Evolutionary conservation across 805 yeast species (phyloP).

Genomic region (Kodamaea lidongshanica): DNA sequence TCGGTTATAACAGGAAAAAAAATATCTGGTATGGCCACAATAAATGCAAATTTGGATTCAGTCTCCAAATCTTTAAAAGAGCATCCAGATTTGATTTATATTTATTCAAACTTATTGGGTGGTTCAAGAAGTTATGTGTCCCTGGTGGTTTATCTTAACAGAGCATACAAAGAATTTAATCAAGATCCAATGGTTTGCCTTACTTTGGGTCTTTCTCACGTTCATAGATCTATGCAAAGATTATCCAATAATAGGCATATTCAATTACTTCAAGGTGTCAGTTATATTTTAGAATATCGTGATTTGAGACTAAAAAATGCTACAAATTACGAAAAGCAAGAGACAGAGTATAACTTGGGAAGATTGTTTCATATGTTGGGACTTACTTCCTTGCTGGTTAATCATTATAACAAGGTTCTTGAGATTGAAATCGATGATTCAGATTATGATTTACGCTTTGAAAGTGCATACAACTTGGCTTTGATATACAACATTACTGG

Average conservation of each 20-base stretch:
- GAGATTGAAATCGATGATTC: constrained; percentile 35
- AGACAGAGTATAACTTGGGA: constrained; percentile 77
- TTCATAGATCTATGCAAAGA: constrained; percentile 90
- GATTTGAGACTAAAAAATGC: constrained; percentile 40
- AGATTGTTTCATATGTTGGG: constrained; percentile 82
- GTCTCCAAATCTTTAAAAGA: constrained; percentile 28
- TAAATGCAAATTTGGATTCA: constrained; percentile 48
- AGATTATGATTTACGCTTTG: constrained; percentile 55
- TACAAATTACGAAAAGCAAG: constrained; percentile 55
- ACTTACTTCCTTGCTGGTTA: constrained; percentile 63
- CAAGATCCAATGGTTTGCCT: constrained; percentile 77
- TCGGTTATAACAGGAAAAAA: constrained; percentile 47
- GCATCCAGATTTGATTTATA: constrained; percentile 64
- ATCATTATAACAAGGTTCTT: constrained; percentile 67
- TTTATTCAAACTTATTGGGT: constrained; percentile 76
- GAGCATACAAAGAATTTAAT: constrained; percentile 61
- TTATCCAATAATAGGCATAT: constrained; percentile 79
- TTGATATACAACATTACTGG: constrained; percentile 73
- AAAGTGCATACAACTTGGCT: constrained; percentile 81
- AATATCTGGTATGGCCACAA: constrained; percentile 75
- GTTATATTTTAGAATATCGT: constrained; percentile 68
- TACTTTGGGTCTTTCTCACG: constrained; percentile 68
- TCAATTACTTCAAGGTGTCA: constrained; percentile 81
- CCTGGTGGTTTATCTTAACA: constrained; percentile 67
- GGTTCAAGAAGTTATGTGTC: constrained; percentile 80